Conservation (phyloP, 2,329 filamentous ascomycete species). For the Amauroascus niger region DNA sequence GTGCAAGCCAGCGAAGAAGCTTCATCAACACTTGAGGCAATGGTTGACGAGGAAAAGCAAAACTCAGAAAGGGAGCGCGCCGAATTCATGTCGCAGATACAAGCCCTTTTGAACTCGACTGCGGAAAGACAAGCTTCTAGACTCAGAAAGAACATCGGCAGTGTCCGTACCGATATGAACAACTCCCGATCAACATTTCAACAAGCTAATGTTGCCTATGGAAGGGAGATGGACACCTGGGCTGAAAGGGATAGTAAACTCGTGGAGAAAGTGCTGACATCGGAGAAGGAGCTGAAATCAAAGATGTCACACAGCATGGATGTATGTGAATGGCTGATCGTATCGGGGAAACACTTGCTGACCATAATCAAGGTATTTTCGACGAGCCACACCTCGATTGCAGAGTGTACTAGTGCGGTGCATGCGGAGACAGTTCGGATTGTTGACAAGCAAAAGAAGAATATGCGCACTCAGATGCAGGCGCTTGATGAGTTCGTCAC, state of each 20-base stretch:
- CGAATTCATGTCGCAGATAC: conserved; percentile 65
- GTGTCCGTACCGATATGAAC: conserved; percentile 55
- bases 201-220: conserved; percentile 56
- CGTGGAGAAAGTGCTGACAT: conserved; percentile 60
- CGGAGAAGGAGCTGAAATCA: conserved; percentile 66
- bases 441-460: conserved; percentile 77
- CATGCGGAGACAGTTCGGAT: conserved; percentile 84
- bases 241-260: conserved; percentile 57
- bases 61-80: conserved; percentile 64
- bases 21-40: conserved; percentile 56
- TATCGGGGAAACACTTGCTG: not conserved
- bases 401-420: conserved; percentile 72
- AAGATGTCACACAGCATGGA: conserved; percentile 82
- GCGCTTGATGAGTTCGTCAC: conserved; percentile 85
- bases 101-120: conserved; percentile 63
- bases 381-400: conserved; percentile 60
- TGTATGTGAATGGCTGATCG: conserved; percentile 39
- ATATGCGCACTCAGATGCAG: conserved; percentile 79
- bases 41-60: conserved; percentile 65
- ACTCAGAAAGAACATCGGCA: conserved; percentile 52
- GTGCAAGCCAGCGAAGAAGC: conserved; percentile 59
- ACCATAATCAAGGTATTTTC: conserved; percentile 11
- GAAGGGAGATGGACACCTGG: conserved; percentile 65
- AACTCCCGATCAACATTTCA: conserved; percentile 57
- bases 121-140: conserved; percentile 64